Percentiles rank a stretch among this genome's conserved stretches.
These are phyloP conservation scores for Fusarium sp. DNA, from an alignment of 2,329 filamentous ascomycete genomes.

Conservation along the genomic window DNA sequence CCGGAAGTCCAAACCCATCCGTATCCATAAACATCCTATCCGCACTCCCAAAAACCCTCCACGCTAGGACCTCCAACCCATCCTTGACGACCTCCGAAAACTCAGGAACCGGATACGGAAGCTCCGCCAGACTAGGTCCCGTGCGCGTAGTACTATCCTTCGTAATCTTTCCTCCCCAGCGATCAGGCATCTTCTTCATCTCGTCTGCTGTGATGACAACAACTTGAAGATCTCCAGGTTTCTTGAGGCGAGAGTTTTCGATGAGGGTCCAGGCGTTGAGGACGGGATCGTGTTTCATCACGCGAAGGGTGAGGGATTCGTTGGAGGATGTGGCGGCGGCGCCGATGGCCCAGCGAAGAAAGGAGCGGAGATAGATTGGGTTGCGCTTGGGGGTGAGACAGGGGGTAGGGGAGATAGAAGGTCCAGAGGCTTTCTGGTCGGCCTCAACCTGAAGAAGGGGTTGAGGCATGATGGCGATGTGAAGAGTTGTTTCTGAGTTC, in stretches of 20 bases:
- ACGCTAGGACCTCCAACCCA: neutral
- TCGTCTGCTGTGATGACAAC: neutral
- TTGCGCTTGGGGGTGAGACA: neutral
- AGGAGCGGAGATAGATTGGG: neutral
- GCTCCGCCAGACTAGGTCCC: fast-evolving
- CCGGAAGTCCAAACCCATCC: neutral
- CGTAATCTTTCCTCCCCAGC: neutral
- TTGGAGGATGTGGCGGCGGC: neutral
- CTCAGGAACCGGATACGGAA: neutral
- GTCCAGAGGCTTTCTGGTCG: fast-evolving
- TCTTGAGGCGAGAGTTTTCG: fast-evolving
- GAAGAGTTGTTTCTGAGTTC: neutral
- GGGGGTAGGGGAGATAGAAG: neutral
- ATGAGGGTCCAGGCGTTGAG: neutral
- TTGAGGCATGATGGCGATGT: neutral
- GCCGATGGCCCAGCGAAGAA: neutral
- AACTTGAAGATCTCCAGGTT: neutral
- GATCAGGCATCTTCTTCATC: neutral
- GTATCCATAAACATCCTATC: neutral
- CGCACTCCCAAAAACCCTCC: neutral
- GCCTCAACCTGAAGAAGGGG: neutral
- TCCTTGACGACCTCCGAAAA: fast-evolving
- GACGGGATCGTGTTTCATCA: neutral
- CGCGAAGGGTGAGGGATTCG: neutral
- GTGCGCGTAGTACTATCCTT: neutral